Percentiles rank a stretch among this genome's conserved stretches.
These are phyloP conservation scores for Calonectria leucothoes DNA, from an alignment of 2,329 filamentous ascomycete genomes.

Conservation along the genomic window DNA sequence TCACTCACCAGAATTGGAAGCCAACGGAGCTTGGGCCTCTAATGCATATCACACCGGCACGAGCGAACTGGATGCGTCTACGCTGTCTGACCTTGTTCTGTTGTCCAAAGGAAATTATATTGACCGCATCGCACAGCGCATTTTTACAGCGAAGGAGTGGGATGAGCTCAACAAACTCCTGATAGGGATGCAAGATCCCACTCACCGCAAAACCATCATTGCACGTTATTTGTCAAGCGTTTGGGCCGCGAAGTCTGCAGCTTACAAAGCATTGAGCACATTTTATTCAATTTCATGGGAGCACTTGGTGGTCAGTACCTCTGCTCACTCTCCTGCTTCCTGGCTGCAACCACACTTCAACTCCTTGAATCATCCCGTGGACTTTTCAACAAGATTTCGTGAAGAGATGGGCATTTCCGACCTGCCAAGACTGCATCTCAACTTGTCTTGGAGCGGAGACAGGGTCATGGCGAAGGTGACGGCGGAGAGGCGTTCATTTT, in stretches of 20 bases:
- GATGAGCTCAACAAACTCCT: constrained; percentile 1
- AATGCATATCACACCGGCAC: not conserved
- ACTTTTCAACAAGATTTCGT: constrained; percentile 1
- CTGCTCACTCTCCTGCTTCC: not conserved
- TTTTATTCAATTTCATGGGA: constrained; percentile 10
- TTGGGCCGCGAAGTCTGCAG: constrained; percentile 1
- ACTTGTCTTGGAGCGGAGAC: constrained; percentile 12
- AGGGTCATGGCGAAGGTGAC: constrained; percentile 10
- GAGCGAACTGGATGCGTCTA: not conserved
- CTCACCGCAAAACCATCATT: not conserved
- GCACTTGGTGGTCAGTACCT: not conserved
- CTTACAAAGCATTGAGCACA: not conserved
- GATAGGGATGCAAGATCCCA: not conserved
- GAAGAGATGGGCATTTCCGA: not conserved
- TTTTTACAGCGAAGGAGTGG: constrained; percentile 6
- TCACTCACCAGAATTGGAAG: not conserved
- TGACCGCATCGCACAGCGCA: not conserved
- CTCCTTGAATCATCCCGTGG: not conserved
- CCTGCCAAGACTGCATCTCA: not conserved
- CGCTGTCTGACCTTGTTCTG: not conserved
- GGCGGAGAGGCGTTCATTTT: constrained; percentile 3
- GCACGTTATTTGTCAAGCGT: not conserved
- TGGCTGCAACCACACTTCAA: not conserved
- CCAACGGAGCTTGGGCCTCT: not conserved
- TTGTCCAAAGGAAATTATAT: not conserved